These are phyloP conservation scores for Phaffomyces thermotolerans DNA, from an alignment of 805 yeast species.

Conservation along the genomic window DNA sequence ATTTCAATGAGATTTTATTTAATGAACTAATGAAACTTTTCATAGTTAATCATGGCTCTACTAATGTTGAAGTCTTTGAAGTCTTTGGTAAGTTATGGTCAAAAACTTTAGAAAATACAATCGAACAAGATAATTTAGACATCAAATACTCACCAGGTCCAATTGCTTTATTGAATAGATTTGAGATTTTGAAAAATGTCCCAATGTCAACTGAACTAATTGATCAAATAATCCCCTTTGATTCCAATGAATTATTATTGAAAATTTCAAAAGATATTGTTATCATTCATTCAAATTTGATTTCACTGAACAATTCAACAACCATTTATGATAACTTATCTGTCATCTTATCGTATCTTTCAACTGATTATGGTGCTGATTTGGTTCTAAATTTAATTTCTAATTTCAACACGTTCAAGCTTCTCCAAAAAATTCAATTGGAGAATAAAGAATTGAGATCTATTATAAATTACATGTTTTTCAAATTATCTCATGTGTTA, in stretches of 20 bases:
- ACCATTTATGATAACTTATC: neutral
- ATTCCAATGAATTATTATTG: conserved; percentile 7
- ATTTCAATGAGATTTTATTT: conserved; percentile 5
- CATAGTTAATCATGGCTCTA: conserved; percentile 4
- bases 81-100: conserved; percentile 22
- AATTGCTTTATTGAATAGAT: conserved; percentile 14
- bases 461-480: conserved; percentile 8
- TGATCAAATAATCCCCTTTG: conserved; percentile 14
- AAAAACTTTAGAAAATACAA: conserved; percentile 13
- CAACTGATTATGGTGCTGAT: conserved; percentile 10
- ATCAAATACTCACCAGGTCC: conserved; percentile 16
- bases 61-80: conserved; percentile 19
- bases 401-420: conserved; percentile 6
- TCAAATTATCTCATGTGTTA: conserved; percentile 8
- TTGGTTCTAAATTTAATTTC: conserved; percentile 6
- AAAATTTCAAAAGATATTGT: conserved; percentile 9
- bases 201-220: conserved; percentile 6
- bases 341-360: conserved; percentile 5
- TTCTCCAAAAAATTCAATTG: conserved; percentile 2
- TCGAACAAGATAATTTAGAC: neutral
- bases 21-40: conserved; percentile 13
- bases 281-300: conserved; percentile 4
- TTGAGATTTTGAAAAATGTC: conserved; percentile 5
- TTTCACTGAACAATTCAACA: neutral
- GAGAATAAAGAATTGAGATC: conserved; percentile 3